Evolutionary conservation across 139 green algal genomes (phyloP), one percentile per base, ranked within the genome.

Genomic region (Desmodesmus armatus): DNA sequence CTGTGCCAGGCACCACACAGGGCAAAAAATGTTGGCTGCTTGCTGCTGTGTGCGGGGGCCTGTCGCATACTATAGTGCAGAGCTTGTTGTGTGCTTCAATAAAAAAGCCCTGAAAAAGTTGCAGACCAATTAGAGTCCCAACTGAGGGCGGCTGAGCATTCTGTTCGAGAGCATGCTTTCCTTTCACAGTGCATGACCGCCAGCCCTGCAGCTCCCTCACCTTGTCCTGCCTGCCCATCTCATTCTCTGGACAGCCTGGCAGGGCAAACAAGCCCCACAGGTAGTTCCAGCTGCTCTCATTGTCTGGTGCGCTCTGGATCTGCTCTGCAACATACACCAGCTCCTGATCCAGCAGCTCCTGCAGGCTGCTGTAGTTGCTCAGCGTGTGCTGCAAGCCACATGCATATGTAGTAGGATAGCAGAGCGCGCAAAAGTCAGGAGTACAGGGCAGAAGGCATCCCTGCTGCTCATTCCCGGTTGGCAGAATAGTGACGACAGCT

Each of bases 201-300:
- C 2, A 2, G 0, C 23, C 58, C 21, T 67, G 58, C 58, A 35
- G 58, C 58, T 67, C 6, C 58, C 79, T 1, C 66, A 85, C 80
- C 80, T 78, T 58, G 0, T 31, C 3, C 23, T 85, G 66, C 31
- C 66, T 67, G 47, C 72, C 80, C 43, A 89, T 70, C 6, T 89
- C 80, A 9, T 39, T 27, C 0, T 31, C 41, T 17, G 44, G 65
- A 35, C 73, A 80, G 2, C 74, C 81, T n/a, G 74, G 66, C 62
- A 88, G 80, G 15, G 49, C 58, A 44, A 93, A 93, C 44, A 96
- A 85, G 9, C 92, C 84, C 19, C 84, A 87, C 47, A 97, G 85
- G 87, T 95, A 96, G 67, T 88, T 91, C 94, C 94, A 98, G 17
- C 87, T 82, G 41, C 78, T 88, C 79, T 96, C 92, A 79, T 95